Evolutionary conservation across 1,139 yeast genomes (phyloP), one percentile per base, ranked within the genome.

Genomic region (Geotrichum candidum): DNA sequence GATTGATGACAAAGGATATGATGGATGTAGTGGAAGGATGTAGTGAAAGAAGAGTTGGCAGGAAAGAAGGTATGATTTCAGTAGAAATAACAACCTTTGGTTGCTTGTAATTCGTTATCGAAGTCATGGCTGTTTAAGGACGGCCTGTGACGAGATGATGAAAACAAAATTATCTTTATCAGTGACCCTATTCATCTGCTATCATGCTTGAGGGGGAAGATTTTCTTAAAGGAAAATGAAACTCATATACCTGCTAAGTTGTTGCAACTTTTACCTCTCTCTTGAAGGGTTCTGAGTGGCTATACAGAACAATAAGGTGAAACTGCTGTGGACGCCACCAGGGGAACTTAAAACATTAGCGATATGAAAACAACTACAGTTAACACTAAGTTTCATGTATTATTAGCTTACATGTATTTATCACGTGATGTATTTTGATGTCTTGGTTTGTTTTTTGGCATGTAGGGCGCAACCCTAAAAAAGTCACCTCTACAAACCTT

Each of bases 401-500:
- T 18, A 18, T 18, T 18, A 1, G 22, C n/a, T n/a, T 4, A n/a
- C 4, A 1, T 15, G 3, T 41, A n/a, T 11, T 11, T 41, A 41
- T 41, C 48, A 41, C 23, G 48, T 41, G 48, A 15, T n/a, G 3
- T n/a, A n/a, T n/a, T 4, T n/a, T n/a, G 10, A 41, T 41, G 22
- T 23, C 10, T 1, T 9, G 9, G 41, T 15, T 27, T 48, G 52
- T 15, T 2, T 18, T 29, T 29, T n/a, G 25, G 31, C 23, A 5
- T 31, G 46, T 58, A 63, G 65, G 65, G 65, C 59, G 51, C 29
- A 61, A 54, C 65, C 65, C 65, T 63, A 61, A 46, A 53, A 54
- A 51, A 31, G 51, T 51, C 52, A 57, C 57, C 23, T n/a, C 4
- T 2, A 9, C 23, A 10, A 23, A 33, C 25, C 25, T 22, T 35